Evolutionary conservation across 108 stramenopile genomes (phyloP).

Genomic region (Chaetoceros muelleri): DNA sequence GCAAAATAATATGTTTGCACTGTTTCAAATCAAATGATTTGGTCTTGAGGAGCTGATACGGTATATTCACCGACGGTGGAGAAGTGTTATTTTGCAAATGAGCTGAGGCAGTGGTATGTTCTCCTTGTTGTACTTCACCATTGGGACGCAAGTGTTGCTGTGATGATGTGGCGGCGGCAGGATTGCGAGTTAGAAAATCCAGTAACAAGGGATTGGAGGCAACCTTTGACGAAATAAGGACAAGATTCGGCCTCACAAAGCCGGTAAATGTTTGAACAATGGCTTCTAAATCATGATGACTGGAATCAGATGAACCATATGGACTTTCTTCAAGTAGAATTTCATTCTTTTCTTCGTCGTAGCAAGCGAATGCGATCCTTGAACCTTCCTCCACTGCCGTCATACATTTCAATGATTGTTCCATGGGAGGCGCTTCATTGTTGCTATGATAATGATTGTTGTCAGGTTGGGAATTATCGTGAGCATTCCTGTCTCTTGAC

Average conservation of each 20-base stretch:
- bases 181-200: slow-evolving; percentile 25
- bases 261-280: slow-evolving; percentile 41
- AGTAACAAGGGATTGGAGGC: slow-evolving; percentile 30
- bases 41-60: slow-evolving; percentile 70
- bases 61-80: slow-evolving; percentile 22
- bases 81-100: background rate
- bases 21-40: slow-evolving; percentile 49
- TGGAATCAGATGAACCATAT: slow-evolving; percentile 18
- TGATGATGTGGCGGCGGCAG: slow-evolving; percentile 9
- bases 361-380: slow-evolving; percentile 63
- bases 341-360: slow-evolving; percentile 59
- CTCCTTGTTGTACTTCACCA: slow-evolving; percentile 6
- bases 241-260: slow-evolving; percentile 44
- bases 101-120: slow-evolving; percentile 4
- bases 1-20: slow-evolving; percentile 54
- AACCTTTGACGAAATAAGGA: slow-evolving; percentile 42
- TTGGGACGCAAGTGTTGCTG: no score
- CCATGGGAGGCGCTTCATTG: slow-evolving; percentile 13
- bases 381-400: slow-evolving; percentile 52
- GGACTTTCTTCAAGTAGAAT: slow-evolving; percentile 51
- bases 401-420: slow-evolving; percentile 42
- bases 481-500: no score
- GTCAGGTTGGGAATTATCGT: no score
- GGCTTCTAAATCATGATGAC: slow-evolving; percentile 34
- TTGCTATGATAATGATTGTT: background rate